Evolutionary conservation across 495 filamentous ascomycete genomes (phyloP).

Genomic region (Aspergillus kassunensis): DNA sequence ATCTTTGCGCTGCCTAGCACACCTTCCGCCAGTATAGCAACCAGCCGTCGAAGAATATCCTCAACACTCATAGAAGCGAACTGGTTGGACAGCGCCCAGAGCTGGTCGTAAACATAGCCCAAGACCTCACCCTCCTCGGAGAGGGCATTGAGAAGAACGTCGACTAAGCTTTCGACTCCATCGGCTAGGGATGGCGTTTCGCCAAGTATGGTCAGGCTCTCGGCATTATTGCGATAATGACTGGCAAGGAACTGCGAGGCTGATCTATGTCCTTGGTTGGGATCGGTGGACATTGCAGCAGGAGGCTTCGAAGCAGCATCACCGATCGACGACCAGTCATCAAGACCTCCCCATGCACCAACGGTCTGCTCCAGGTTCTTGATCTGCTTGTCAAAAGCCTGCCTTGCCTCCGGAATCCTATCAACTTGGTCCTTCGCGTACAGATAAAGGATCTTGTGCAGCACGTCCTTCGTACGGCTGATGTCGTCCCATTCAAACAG

Average conservation of each 20-base stretch:
- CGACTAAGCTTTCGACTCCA: background rate
- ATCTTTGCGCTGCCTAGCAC: background rate
- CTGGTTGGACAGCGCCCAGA: background rate
- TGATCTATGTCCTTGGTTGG: background rate
- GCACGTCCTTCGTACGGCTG: constrained; percentile 2
- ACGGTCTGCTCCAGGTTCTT: background rate
- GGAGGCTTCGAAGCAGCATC: background rate
- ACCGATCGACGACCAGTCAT: background rate
- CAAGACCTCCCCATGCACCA: background rate
- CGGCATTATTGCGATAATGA: background rate
- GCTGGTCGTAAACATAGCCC: background rate
- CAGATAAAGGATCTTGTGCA: constrained; percentile 1
- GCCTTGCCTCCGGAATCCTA: background rate
- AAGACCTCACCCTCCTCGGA: background rate
- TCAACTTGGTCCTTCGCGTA: background rate
- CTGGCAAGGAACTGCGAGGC: background rate
- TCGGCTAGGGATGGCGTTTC: background rate
- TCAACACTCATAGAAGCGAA: background rate
- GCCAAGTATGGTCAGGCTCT: background rate
- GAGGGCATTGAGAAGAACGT: background rate
- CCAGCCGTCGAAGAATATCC: constrained; percentile 1
- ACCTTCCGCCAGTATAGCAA: background rate
- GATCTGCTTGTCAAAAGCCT: background rate
- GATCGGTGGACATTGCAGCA: background rate
- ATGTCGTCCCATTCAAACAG: constrained; percentile 12